Percentiles rank a stretch among this genome's conserved stretches.
These are phyloP conservation scores for Penicillium diatomitis DNA, from an alignment of 495 filamentous ascomycete genomes.

Conservation along the genomic window DNA sequence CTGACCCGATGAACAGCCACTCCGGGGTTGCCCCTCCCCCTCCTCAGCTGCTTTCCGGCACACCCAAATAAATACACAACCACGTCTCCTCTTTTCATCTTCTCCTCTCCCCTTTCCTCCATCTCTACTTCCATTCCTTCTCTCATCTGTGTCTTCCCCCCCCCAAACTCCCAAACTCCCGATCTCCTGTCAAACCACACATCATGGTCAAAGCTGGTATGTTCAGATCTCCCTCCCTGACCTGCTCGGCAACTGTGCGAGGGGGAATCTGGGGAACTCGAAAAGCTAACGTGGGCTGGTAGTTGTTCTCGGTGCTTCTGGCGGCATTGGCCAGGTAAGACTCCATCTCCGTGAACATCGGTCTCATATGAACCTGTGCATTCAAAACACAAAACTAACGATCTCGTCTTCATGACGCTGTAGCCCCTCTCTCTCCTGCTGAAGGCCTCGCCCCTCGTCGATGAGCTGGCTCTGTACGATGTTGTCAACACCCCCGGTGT, in stretches of 20 bases:
- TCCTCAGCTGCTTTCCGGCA: neutral
- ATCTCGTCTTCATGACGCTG: slow-evolving; percentile 1
- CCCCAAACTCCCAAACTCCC: neutral
- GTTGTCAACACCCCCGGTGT: slow-evolving; percentile 98
- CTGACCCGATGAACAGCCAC: slow-evolving; percentile 2
- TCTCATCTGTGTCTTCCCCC: slow-evolving; percentile 1
- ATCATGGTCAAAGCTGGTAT: slow-evolving; percentile 88
- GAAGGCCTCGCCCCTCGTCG: slow-evolving; percentile 75
- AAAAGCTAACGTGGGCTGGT: neutral
- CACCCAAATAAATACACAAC: slow-evolving; percentile 1
- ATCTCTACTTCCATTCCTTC: slow-evolving; percentile 3
- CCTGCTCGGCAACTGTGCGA: neutral
- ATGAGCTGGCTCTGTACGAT: slow-evolving; percentile 95
- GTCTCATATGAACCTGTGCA: neutral
- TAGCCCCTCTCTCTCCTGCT: slow-evolving; percentile 93
- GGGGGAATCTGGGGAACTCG: too few relatives aligned
- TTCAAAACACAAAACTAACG: neutral
- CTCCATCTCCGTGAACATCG: neutral
- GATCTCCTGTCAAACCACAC: slow-evolving; percentile 9
- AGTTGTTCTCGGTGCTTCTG: slow-evolving; percentile 94
- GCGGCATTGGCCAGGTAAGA: slow-evolving; percentile 93
- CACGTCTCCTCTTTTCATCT: slow-evolving; percentile 12
- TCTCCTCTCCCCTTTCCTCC: slow-evolving; percentile 11
- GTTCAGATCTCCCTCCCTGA: slow-evolving; percentile 9
- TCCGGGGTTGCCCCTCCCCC: slow-evolving; percentile 21